A percentile compares a stretch with the other conserved stretches of the same genome.
These are phyloP conservation scores for Plasmodium relictum DNA, from an alignment of 169 alveolate genomes.

Conservation along the genomic window DNA sequence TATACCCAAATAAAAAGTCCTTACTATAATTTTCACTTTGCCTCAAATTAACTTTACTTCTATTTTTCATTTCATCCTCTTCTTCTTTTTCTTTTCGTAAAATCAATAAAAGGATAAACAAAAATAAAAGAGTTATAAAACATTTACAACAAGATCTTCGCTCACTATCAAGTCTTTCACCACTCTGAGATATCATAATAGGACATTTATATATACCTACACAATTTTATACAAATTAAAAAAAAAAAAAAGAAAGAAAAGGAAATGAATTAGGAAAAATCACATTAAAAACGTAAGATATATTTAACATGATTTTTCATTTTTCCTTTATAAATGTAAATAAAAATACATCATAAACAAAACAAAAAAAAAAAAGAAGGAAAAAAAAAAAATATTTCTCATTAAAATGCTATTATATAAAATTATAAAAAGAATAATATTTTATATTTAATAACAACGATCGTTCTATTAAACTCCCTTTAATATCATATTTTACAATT, in stretches of 20 bases:
- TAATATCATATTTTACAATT: not conserved
- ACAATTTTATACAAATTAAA: not conserved
- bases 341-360: no score
- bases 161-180: constrained; percentile 44
- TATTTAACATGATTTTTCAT: not conserved
- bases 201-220: not conserved
- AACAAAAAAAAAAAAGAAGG: no score
- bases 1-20: constrained; percentile 30
- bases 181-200: constrained; percentile 55
- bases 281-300: not conserved
- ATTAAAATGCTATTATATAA: no score
- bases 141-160: constrained; percentile 56
- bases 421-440: no score
- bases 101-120: constrained; percentile 32
- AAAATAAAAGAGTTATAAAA: constrained; percentile 64
- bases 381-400: no score
- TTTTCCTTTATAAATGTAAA: not conserved
- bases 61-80: constrained; percentile 40
- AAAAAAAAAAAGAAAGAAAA: not conserved
- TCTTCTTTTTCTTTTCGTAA: constrained; percentile 66
- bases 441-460: no score
- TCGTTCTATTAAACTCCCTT: not conserved
- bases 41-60: constrained; percentile 61
- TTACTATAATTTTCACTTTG: constrained; percentile 50
- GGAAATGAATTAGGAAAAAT: not conserved